A percentile compares a stretch with the other conserved stretches of the same genome.
These are phyloP conservation scores for Tetratostichococcus sp. DNA, from an alignment of 139 green algal genomes.

Conservation along the genomic window DNA sequence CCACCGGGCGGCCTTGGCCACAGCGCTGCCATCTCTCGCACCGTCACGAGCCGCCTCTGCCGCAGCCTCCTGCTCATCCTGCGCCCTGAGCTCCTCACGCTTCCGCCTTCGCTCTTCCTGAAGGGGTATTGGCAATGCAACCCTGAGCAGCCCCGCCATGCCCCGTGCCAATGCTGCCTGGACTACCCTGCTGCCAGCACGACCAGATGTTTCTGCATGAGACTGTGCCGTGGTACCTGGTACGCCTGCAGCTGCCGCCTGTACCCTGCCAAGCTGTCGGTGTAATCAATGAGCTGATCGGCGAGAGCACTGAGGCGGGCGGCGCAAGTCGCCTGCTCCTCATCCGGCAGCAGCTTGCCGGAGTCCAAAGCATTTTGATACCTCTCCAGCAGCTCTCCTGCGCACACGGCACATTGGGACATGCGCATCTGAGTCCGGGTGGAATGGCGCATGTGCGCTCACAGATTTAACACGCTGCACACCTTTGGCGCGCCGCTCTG, in stretches of 20 bases:
- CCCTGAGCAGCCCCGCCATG: too few species aligned
- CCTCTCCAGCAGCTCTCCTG: background rate
- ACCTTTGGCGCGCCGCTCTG: too few species aligned
- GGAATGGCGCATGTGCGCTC: too few species aligned
- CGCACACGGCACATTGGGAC: too few species aligned
- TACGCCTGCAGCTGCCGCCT: background rate
- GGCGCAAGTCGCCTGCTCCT: background rate
- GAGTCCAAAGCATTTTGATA: background rate
- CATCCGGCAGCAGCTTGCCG: background rate
- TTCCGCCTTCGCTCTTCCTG: background rate
- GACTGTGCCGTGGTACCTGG: too few species aligned
- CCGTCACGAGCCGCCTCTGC: background rate
- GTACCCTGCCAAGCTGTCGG: background rate
- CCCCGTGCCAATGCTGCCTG: too few species aligned
- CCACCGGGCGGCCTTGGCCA: background rate
- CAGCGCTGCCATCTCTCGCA: too few species aligned
- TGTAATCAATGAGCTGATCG: background rate
- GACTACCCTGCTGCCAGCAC: too few species aligned
- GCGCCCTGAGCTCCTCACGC: background rate
- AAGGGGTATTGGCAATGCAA: background rate
- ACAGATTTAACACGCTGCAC: too few species aligned
- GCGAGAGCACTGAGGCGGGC: background rate
- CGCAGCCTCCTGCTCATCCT: background rate
- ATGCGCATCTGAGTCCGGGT: too few species aligned
- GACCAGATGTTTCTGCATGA: too few species aligned